Base-by-base conservation (phyloP, 1,284 basidiomycete species). In the Rhodotorula mucilaginosa region DNA sequence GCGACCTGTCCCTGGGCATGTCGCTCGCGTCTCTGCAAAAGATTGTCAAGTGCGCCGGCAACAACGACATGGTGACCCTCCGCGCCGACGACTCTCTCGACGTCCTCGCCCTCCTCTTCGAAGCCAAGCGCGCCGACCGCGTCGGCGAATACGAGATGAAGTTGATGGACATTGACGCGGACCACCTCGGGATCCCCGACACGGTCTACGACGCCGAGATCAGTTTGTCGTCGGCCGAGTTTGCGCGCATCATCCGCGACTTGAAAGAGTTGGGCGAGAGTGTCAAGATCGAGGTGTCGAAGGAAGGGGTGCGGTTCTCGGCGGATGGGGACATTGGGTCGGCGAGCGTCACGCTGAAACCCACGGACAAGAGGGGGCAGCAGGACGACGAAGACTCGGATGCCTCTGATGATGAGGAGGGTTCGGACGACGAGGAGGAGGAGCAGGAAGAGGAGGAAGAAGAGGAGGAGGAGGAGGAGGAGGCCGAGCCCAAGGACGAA, bases 111-210 rank as follows among this genome's bases (percentile, higher is more conserved):
- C 86, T 99, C 70, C 87, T 90, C 3, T 99, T 97, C 81, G 94
- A 99, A 81, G 91, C 91, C 23, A 90, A 90, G 80, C 90, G 90
- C 82, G 88, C 90, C 16, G 96, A 98, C 82, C 89, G 97, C 68
- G 90, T 99, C 67, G 94, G 93, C 34, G 93, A 99, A 81, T 99
- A 98, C 83, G 95, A 97, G 79, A 93, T 99, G 89, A 99, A 98
- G 83, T 88, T 99, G 67, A 98, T 99, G 95, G 97, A 99, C 80
- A 99, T 99, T 79, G 96, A 99, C 82, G 86, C 91, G 44, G 97
- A 99, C 83, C 90, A 89, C 69, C 90, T 99, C 67, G 91, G 92
- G 64, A 98, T 99, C 78, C 97, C 97, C n/a, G 94, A 98, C 78
- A 99, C 97, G 4, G 90, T 95, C 73, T 99, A 99, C 82, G 96